Evolutionary conservation across 768 basidiomycete genomes (phyloP).

Genomic region (Macrolepiota fuliginosa): DNA sequence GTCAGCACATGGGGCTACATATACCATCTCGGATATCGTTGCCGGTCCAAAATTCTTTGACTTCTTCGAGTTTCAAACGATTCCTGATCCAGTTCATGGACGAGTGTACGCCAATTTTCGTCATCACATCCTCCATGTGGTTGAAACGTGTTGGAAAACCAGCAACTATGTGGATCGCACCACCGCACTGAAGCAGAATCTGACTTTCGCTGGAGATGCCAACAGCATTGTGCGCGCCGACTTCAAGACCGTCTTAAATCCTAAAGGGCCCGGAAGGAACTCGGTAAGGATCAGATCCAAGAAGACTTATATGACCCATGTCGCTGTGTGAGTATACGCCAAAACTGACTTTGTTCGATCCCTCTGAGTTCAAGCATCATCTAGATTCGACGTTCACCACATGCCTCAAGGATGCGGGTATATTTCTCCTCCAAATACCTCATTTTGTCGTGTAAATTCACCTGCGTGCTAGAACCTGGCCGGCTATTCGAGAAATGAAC

Average conservation of each 20-base stretch:
- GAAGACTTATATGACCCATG: slow-evolving; percentile 49
- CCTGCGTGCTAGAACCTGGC: slow-evolving; percentile 32
- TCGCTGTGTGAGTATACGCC: slow-evolving; percentile 41
- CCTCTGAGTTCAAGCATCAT: not conserved
- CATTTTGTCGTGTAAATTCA: not conserved
- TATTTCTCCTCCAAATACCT: not conserved
- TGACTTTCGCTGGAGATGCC: slow-evolving; percentile 49
- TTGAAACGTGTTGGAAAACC: not conserved
- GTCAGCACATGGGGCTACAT: slow-evolving; percentile 20
- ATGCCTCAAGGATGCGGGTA: slow-evolving; percentile 38
- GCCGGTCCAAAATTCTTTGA: slow-evolving; percentile 42
- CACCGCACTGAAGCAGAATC: slow-evolving; percentile 43
- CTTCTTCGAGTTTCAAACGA: slow-evolving; percentile 46
- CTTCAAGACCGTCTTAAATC: slow-evolving; percentile 38
- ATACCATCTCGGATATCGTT: slow-evolving; percentile 39
- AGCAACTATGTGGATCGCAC: slow-evolving; percentile 40
- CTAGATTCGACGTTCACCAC: slow-evolving; percentile 34
- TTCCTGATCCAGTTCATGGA: slow-evolving; percentile 59
- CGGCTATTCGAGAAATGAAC: slow-evolving; percentile 57
- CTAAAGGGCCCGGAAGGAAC: slow-evolving; percentile 47
- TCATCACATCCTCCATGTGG: not conserved
- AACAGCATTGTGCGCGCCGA: slow-evolving; percentile 50
- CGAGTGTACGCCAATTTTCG: slow-evolving; percentile 45
- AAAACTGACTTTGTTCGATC: not conserved
- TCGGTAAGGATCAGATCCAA: slow-evolving; percentile 54